Conservation (phyloP, 2,329 filamentous ascomycete species). For the Ophiostoma sp. region DNA sequence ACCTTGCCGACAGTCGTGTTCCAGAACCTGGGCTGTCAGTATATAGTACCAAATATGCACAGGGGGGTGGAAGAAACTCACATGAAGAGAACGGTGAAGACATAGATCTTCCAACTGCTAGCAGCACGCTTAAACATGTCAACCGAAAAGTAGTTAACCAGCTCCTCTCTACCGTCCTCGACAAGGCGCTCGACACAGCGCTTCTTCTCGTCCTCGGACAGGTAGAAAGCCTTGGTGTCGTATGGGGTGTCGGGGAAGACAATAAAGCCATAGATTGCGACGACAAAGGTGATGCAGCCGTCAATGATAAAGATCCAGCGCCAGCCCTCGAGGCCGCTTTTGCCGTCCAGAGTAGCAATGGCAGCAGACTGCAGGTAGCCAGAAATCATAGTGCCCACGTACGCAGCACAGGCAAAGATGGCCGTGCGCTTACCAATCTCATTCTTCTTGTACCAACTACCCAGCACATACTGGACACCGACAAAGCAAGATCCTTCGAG, state of each 20-base stretch:
- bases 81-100: conserved; percentile 31
- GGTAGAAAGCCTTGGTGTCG: conserved; percentile 34
- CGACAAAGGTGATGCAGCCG: conserved; percentile 44
- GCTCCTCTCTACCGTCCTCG: conserved; percentile 30
- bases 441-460: conserved; percentile 53
- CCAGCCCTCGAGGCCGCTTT: conserved; percentile 45
- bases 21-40: conserved; percentile 19
- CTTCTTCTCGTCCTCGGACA: conserved; percentile 33
- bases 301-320: conserved; percentile 50
- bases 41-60: neutral
- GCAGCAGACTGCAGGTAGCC: conserved; percentile 40
- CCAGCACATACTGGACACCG: conserved; percentile 44
- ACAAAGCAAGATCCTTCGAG: conserved; percentile 51
- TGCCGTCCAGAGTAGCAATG: conserved; percentile 37
- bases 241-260: conserved; percentile 46
- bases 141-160: conserved; percentile 27
- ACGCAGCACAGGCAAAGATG: conserved; percentile 56
- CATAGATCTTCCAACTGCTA: conserved; percentile 30
- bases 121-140: conserved; percentile 27
- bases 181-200: conserved; percentile 37
- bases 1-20: conserved; percentile 20
- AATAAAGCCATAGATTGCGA: conserved; percentile 47
- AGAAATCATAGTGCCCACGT: conserved; percentile 41
- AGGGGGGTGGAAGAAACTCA: conserved; percentile 2
- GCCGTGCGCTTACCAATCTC: conserved; percentile 58